Percentiles rank a stretch among this genome's conserved stretches.
phyloP scores from a whole-genome alignment of 345 rosid genomes.

The Rhodamnia rubescens region DNA sequence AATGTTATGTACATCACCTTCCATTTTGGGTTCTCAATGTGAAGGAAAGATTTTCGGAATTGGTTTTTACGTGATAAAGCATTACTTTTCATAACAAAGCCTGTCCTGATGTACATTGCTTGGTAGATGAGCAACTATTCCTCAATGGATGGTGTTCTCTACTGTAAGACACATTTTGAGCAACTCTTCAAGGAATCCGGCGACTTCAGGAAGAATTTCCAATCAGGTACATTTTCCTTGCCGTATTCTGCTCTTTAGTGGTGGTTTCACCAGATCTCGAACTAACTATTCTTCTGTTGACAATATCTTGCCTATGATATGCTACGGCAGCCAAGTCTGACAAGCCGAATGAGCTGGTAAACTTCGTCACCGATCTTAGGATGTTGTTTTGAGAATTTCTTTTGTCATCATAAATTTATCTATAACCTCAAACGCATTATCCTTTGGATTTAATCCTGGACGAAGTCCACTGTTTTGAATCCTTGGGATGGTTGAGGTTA shows the following conservation, averaged over 20 bases:
- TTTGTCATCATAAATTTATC: not conserved
- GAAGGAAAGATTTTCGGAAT: not conserved
- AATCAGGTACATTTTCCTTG: slow-evolving; percentile 7
- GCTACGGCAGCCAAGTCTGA: slow-evolving; percentile 9
- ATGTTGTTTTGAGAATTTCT: not conserved
- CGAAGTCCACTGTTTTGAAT: not conserved
- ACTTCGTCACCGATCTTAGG: not conserved
- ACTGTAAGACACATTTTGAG: slow-evolving; percentile 39
- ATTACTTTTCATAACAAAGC: not conserved
- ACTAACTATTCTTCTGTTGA: not conserved
- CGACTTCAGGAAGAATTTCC: slow-evolving; percentile 41
- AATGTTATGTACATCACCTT: not conserved
- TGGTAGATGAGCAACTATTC: slow-evolving; percentile 40
- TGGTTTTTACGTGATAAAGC: not conserved
- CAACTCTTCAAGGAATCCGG: slow-evolving; percentile 43
- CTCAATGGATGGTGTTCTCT: slow-evolving; percentile 38
- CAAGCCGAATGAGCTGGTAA: slow-evolving; percentile 20
- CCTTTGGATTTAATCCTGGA: not conserved
- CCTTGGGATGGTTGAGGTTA: not conserved
- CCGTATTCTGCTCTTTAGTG: not conserved
- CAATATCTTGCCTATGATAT: not conserved
- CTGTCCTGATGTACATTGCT: not conserved
- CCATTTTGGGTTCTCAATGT: not conserved
- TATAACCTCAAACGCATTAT: not conserved
- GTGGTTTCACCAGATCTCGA: not conserved